phyloP scores from a whole-genome alignment of 2,329 filamentous ascomycete genomes.

The Ophiocordyceps camponoti-floridani region DNA sequence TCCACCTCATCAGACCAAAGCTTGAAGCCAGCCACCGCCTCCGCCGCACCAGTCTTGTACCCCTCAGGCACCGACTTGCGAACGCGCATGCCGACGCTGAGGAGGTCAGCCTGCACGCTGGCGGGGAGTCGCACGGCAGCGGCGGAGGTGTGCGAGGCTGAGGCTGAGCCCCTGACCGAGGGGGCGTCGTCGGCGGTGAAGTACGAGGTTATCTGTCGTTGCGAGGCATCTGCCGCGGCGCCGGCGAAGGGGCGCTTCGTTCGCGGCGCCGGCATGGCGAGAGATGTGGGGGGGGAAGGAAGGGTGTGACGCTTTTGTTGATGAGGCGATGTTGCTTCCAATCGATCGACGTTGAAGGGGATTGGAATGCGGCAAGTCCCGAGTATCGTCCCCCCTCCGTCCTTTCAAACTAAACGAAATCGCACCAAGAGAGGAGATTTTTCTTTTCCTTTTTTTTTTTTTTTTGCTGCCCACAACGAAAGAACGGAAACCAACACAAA shows the following conservation, averaged over 20 bases:
- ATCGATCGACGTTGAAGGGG: background rate
- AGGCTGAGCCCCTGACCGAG: conserved; percentile 13
- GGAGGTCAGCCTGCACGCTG: conserved; percentile 61
- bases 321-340: background rate
- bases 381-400: background rate
- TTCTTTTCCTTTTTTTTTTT: too few species aligned
- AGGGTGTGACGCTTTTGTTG: background rate
- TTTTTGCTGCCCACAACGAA: too few species aligned
- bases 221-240: conserved; percentile 35
- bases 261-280: conserved; percentile 31
- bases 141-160: conserved; percentile 5
- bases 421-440: too few species aligned
- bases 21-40: conserved; percentile 32
- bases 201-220: conserved; percentile 47
- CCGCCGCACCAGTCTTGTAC: conserved; percentile 53
- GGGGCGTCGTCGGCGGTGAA: conserved; percentile 25
- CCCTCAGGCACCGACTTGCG: conserved; percentile 87
- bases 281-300: background rate
- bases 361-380: background rate
- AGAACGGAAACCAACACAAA: too few species aligned
- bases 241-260: conserved; percentile 45
- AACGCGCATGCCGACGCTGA: conserved; percentile 85
- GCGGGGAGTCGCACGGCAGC: conserved; percentile 35
- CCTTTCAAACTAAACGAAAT: too few species aligned
- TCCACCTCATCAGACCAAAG: conserved; percentile 23